Base-by-base conservation (phyloP, 108 stramenopile genomes). In the Pseudonitzschia delicatissima region DNA sequence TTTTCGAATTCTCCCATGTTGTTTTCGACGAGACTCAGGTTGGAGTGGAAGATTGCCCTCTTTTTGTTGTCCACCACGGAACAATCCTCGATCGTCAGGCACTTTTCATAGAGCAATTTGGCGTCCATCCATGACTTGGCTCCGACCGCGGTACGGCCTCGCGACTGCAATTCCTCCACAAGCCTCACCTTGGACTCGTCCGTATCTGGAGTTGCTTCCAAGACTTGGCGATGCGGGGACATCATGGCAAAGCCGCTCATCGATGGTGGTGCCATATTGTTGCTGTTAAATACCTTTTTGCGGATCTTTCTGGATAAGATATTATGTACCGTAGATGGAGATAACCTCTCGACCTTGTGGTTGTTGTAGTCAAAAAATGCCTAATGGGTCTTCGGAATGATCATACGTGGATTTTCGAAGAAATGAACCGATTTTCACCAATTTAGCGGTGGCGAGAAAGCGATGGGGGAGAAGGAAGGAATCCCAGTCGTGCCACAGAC, bases 101-200 rank as follows among this genome's bases (percentile, higher is more conserved):
- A 88, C 68, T 85, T 89, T 47, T 67, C 71, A 67, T 95, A 92
- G 40, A 95, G 62, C 8, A 79, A 64, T 28, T 84, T 80, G 33
- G 88, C 91, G 48, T 84, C 84, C 32, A 80, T 84, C 68, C 79
- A 91, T 29, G 60, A 65, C 45, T 83, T 79, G 23, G 82, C 74
- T 15, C 59, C 62, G 8, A 95, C 89, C 8, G 82, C 83, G 0
- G 77, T 55, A 42, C 83, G 72, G 6, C 87, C 94, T 4, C 94
- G 82, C 25, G 72, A 72, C 67, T 91, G 91, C 32, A 91, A 63
- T 66, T 95, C 94, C 66, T 95, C 91, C 45, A 95, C 57, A 18
- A 92, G 64, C 0, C 68, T 57, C 21, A 60, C 60, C 26, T 77
- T 77, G 29, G 80, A 77, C 0, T 65, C 70, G 17, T 76, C 66